Conservation (phyloP, 768 basidiomycete genomes). For the Xerocomellus amylosporus region DNA sequence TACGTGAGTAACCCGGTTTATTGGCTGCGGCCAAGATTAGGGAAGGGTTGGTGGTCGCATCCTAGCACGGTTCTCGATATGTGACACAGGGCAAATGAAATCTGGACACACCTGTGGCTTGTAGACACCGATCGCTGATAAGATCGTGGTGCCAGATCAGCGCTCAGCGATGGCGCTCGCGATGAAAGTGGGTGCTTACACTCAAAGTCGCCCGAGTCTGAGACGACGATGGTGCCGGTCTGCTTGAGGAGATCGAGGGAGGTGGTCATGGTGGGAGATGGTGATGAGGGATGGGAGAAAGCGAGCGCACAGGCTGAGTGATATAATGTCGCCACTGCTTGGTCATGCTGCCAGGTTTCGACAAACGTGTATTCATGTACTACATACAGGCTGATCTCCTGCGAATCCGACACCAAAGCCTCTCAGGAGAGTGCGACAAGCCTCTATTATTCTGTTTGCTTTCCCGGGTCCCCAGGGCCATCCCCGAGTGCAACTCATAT, state of each 20-base stretch:
- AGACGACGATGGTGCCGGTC: conserved; percentile 94
- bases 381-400: not conserved
- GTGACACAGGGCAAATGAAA: conserved; percentile 10
- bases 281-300: not conserved
- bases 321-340: conserved; percentile 23
- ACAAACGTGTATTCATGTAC: conserved; percentile 6
- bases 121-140: conserved; percentile 87
- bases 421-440: conserved; percentile 15
- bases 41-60: conserved; percentile 98
- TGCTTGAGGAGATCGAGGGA: conserved; percentile 84
- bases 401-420: conserved; percentile 5
- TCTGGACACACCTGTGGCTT: conserved; percentile 72
- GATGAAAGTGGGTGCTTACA: conserved; percentile 38
- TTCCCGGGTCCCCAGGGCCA: not conserved
- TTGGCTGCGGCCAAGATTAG: conserved; percentile 90
- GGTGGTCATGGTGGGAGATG: conserved; percentile 62
- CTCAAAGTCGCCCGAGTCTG: conserved; percentile 96
- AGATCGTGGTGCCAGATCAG: conserved; percentile 25
- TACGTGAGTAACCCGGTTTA: conserved; percentile 78
- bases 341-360: conserved; percentile 17
- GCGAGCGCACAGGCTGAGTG: conserved; percentile 8
- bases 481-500: too few relatives aligned
- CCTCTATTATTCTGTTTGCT: not conserved
- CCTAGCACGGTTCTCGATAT: conserved; percentile 43
- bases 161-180: conserved; percentile 22